Evolutionary conservation across 1,139 yeast species (phyloP).

Genomic region (Hemisphaericaspora xylanilytica): DNA sequence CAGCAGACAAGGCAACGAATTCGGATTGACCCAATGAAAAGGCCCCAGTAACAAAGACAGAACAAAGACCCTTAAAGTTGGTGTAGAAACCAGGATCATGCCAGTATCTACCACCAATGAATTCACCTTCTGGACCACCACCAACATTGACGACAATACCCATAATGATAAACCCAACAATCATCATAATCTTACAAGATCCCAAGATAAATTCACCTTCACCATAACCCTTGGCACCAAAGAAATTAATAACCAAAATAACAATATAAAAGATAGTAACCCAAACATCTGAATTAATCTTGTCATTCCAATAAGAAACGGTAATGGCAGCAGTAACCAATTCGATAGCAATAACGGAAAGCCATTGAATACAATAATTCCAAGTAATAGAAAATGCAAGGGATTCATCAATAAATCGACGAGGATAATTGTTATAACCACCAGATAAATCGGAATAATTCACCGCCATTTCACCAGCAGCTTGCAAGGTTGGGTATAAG

Average conservation of each 20-base stretch:
- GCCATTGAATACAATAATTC: constrained; percentile 45
- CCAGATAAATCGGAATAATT: constrained; percentile 39
- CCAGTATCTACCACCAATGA: constrained; percentile 50
- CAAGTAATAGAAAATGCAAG: constrained; percentile 41
- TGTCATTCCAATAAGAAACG: constrained; percentile 32
- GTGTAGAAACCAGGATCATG: constrained; percentile 39
- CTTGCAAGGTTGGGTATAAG: constrained; percentile 40
- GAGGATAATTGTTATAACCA: constrained; percentile 40
- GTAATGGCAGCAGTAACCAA: constrained; percentile 43
- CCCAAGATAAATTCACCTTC: constrained; percentile 45
- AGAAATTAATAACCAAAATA: constrained; percentile 32
- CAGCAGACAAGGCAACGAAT: constrained; percentile 40
- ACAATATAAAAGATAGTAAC: constrained; percentile 39
- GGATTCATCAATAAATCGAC: constrained; percentile 37
- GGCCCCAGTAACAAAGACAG: constrained; percentile 39
- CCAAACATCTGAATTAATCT: constrained; percentile 37
- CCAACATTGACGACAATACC: constrained; percentile 42
- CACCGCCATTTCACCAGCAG: constrained; percentile 45
- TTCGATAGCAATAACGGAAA: constrained; percentile 40
- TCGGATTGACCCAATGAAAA: constrained; percentile 42
- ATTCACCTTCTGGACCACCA: constrained; percentile 35
- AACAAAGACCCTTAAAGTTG: constrained; percentile 39
- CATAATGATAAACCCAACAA: constrained; percentile 40
- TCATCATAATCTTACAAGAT: constrained; percentile 34
- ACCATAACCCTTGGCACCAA: constrained; percentile 45